A percentile compares a stretch with the other conserved stretches of the same genome.
Conservation (phyloP, 1,284 basidiomycete genomes). For the Moesziomyces sp. region DNA sequence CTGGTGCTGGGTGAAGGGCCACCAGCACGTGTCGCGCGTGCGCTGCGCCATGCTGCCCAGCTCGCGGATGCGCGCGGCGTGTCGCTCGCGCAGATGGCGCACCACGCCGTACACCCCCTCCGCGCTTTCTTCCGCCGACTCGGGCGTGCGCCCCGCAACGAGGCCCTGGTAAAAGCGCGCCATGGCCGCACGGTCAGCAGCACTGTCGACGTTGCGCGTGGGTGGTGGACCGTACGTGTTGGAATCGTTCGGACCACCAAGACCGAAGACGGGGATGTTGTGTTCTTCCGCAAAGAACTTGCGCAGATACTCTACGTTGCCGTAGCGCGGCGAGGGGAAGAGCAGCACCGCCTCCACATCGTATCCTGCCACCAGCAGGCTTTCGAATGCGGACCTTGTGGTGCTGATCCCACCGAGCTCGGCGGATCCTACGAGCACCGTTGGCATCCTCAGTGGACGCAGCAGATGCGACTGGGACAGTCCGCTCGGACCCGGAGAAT, state of each 20-base stretch:
- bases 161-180: slow-evolving; percentile 77
- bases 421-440: slow-evolving; percentile 86
- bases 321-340: slow-evolving; percentile 75
- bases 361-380: slow-evolving; percentile 87
- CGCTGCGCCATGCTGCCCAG: slow-evolving; percentile 82
- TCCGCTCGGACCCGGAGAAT: slow-evolving; percentile 87
- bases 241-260: slow-evolving; percentile 43
- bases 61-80: slow-evolving; percentile 75
- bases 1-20: slow-evolving; percentile 95
- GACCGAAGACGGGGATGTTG: slow-evolving; percentile 72
- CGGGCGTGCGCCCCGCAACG: slow-evolving; percentile 46
- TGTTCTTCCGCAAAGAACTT: slow-evolving; percentile 77
- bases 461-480: slow-evolving; percentile 75
- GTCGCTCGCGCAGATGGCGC: slow-evolving; percentile 75
- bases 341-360: slow-evolving; percentile 86
- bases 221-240: slow-evolving; percentile 54
- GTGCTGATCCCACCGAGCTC: slow-evolving; percentile 94
- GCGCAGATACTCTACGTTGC: slow-evolving; percentile 83
- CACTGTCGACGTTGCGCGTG: slow-evolving; percentile 70
- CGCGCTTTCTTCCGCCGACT: slow-evolving; percentile 11
- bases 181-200: slow-evolving; percentile 74
- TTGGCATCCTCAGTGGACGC: slow-evolving; percentile 80
- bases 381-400: slow-evolving; percentile 92
- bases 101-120: slow-evolving; percentile 72
- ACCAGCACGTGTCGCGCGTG: slow-evolving; percentile 86